phyloP scores from a whole-genome alignment of 2,329 filamentous ascomycete species.

The Paracorniculantispora psalliotae region DNA sequence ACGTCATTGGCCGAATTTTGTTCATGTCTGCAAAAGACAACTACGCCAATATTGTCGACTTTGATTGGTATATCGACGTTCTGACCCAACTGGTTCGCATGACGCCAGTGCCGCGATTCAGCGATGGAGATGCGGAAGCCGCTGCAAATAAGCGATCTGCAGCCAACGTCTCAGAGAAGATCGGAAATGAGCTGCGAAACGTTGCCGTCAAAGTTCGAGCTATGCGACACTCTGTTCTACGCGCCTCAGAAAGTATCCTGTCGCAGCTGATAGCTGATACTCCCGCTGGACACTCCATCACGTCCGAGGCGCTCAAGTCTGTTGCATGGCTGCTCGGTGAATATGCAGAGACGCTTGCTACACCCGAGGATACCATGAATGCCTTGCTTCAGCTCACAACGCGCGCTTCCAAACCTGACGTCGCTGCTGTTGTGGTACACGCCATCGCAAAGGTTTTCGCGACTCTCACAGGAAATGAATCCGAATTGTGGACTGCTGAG shows the following conservation, averaged over 20 bases:
- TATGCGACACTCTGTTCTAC: slow-evolving; percentile 72
- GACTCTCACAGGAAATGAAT: slow-evolving; percentile 60
- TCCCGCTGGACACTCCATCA: slow-evolving; percentile 51
- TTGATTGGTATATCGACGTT: slow-evolving; percentile 96
- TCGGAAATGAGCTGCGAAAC: slow-evolving; percentile 83
- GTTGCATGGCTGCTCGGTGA: slow-evolving; percentile 86
- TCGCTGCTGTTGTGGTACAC: slow-evolving; percentile 77
- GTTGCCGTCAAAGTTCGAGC: slow-evolving; percentile 87
- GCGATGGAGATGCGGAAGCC: slow-evolving; percentile 32
- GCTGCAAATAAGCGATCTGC: slow-evolving; percentile 23
- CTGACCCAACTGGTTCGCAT: slow-evolving; percentile 78
- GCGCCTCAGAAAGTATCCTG: slow-evolving; percentile 74
- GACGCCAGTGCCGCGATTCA: slow-evolving; percentile 46
- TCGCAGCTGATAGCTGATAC: slow-evolving; percentile 50
- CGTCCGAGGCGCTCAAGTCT: slow-evolving; percentile 64
- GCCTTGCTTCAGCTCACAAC: slow-evolving; percentile 65
- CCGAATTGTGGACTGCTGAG: slow-evolving; percentile 64
- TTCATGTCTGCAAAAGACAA: slow-evolving; percentile 87
- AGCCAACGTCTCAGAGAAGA: slow-evolving; percentile 54
- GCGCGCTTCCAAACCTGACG: slow-evolving; percentile 53
- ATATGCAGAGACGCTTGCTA: slow-evolving; percentile 67
- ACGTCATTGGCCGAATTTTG: slow-evolving; percentile 77
- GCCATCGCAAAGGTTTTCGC: slow-evolving; percentile 82
- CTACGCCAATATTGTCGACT: slow-evolving; percentile 80
- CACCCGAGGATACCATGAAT: slow-evolving; percentile 67